A percentile compares a stretch with the other conserved stretches of the same genome.
Conservation (phyloP, 345 rosid genomes). For the Hirschfeldia incana region DNA sequence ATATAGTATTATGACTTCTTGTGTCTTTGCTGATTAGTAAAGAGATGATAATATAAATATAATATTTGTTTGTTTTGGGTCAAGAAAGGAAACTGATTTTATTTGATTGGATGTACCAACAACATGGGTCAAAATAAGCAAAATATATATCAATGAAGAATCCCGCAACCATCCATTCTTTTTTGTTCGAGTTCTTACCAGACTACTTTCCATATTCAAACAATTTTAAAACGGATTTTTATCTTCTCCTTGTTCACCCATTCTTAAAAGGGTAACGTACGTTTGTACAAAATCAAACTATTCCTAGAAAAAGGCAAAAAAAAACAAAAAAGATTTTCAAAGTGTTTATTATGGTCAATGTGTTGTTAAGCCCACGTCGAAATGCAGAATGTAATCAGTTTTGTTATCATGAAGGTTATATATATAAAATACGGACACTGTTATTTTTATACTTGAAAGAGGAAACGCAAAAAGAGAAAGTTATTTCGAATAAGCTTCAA, state of each 20-base stretch:
- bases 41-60: neutral
- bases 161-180: neutral
- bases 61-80: slow-evolving; percentile 7
- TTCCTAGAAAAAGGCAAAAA: neutral
- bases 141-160: neutral
- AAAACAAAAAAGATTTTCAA: neutral
- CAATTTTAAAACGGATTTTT: neutral
- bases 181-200: neutral
- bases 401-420: neutral
- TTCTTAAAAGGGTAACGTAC: neutral
- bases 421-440: neutral
- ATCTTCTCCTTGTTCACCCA: neutral
- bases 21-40: neutral
- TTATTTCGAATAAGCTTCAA: neutral
- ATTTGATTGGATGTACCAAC: slow-evolving; percentile 10
- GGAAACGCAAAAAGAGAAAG: neutral
- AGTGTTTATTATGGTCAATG: neutral
- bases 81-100: slow-evolving; percentile 31
- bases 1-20: neutral
- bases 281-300: neutral
- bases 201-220: neutral
- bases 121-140: slow-evolving; percentile 24
- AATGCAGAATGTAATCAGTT: neutral
- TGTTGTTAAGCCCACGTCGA: neutral
- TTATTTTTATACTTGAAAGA: slow-evolving; percentile 6